phyloP scores from a whole-genome alignment of 495 filamentous ascomycete species.

The Tirmania nivea region DNA sequence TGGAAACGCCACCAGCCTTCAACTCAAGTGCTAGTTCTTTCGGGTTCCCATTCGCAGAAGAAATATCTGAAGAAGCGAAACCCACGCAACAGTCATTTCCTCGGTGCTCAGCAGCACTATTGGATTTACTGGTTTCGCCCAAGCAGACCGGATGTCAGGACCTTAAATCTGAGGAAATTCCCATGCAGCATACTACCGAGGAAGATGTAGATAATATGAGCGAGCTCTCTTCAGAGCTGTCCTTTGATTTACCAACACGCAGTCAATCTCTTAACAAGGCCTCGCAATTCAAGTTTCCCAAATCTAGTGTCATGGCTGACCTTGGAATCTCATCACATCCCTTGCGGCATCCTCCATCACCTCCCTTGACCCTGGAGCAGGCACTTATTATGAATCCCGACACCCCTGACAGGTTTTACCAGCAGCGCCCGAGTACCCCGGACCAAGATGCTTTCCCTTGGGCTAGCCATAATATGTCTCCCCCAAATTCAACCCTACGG shows the following conservation, averaged over 20 bases:
- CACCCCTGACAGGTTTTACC: constrained; percentile 9
- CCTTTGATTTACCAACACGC: constrained; percentile 34
- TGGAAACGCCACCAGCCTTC: constrained; percentile 8
- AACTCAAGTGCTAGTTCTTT: constrained; percentile 1
- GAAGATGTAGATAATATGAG: constrained; percentile 34
- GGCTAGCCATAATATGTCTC: neutral
- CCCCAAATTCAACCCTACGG: constrained; percentile 2
- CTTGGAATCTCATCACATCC: constrained; percentile 41
- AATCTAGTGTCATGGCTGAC: constrained; percentile 26
- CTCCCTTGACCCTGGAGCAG: constrained; percentile 51
- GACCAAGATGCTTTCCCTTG: neutral
- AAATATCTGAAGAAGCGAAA: neutral
- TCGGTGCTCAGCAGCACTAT: neutral
- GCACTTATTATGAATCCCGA: constrained; percentile 29
- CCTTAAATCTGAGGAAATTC: neutral
- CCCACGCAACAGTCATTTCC: neutral
- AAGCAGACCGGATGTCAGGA: neutral
- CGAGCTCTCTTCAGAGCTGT: constrained; percentile 62
- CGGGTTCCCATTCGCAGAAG: neutral
- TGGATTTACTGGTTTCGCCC: neutral
- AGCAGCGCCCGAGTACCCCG: constrained; percentile 7
- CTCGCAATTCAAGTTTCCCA: neutral
- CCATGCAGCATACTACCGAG: neutral
- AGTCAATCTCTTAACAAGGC: neutral
- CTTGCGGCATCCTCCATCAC: constrained; percentile 50